Evolutionary conservation across 2,329 filamentous ascomycete genomes (phyloP), one percentile per base, ranked within the genome.

Genomic region (Verticillium dahliae): DNA sequence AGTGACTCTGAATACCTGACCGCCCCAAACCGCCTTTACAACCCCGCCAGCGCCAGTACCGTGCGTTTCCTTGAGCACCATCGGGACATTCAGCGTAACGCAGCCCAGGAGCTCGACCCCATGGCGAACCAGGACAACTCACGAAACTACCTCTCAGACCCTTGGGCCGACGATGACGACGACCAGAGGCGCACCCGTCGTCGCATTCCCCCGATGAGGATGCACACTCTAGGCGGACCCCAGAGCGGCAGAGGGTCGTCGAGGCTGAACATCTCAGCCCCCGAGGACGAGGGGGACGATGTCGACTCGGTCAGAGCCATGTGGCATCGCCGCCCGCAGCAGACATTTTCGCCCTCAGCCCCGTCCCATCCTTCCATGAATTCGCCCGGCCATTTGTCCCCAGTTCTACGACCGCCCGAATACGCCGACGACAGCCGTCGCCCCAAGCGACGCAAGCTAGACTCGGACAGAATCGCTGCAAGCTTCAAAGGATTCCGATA

Each of bases 371-470:
- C 69, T 70, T 57, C 68, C 65, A 61, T 69, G 65, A 63, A 69
- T 22, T 65, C 69, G n/a, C 72, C 73, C 9, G 65, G 73, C 57
- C 68, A 65, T 41, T 65, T 74, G 62, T 74, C 76, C 2, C 72
- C 75, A 4, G 68, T 73, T 1, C 68, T 70, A 18, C 74, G 75
- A 5, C 67, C 70, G 6, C 72, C 74, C 59, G 77, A 81, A 18
- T 69, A 76, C 33, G 68, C 72, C 57, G 80, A 84, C 39, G 78
- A 80, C 57, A 78, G 72, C 66, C 82, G 85, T 61, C 79, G 84
- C 62, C 76, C 76, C 57, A 92, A 92, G 73, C 84, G 90, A 56
- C 83, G 89, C 65, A 92, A 90, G 72, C 73, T 92, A 41, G 89
- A 91, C 67, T 80, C 84, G 1, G 88, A 90, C 64, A 80, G 81